phyloP scores from a whole-genome alignment of 2,329 filamentous ascomycete genomes.

The Sarocladiaceae sp. region DNA sequence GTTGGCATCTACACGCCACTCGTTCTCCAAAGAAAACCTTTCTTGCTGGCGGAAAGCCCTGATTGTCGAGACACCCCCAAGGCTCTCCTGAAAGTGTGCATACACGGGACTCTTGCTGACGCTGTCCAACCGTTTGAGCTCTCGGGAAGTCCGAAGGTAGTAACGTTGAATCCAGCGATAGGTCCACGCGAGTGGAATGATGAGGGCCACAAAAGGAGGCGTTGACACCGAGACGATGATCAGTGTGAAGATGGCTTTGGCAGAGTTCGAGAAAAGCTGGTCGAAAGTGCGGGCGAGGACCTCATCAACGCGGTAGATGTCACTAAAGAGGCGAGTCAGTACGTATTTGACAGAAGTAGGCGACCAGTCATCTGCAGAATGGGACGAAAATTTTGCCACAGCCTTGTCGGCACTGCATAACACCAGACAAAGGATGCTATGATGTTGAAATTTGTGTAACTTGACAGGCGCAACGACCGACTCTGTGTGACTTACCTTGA shows the following conservation, averaged over 20 bases:
- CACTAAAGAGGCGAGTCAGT: constrained; percentile 40
- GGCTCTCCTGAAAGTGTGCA: constrained; percentile 95
- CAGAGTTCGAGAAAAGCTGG: constrained; percentile 81
- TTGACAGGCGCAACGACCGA: constrained; percentile 26
- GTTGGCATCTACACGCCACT: constrained; percentile 96
- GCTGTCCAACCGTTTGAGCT: constrained; percentile 93
- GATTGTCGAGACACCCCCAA: constrained; percentile 92
- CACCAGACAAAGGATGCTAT: neutral
- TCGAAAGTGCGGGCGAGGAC: constrained; percentile 96
- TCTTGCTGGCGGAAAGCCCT: constrained; percentile 87
- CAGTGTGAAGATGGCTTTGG: constrained; percentile 76
- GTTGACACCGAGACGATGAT: constrained; percentile 78
- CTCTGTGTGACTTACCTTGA: constrained; percentile 57
- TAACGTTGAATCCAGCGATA: constrained; percentile 96
- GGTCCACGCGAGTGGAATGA: constrained; percentile 73
- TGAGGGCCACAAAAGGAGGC: constrained; percentile 74
- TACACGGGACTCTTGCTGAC: constrained; percentile 95
- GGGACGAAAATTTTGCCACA: neutral
- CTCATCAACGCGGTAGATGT: constrained; percentile 82
- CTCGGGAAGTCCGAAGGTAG: constrained; percentile 91
- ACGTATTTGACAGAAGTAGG: constrained; percentile 1
- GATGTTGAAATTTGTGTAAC: neutral
- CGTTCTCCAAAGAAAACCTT: constrained; percentile 87
- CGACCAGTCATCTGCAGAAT: neutral
- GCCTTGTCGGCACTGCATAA: neutral